Conservation (phyloP, 2,329 filamentous ascomycete species). For the Didymella pinodella region DNA sequence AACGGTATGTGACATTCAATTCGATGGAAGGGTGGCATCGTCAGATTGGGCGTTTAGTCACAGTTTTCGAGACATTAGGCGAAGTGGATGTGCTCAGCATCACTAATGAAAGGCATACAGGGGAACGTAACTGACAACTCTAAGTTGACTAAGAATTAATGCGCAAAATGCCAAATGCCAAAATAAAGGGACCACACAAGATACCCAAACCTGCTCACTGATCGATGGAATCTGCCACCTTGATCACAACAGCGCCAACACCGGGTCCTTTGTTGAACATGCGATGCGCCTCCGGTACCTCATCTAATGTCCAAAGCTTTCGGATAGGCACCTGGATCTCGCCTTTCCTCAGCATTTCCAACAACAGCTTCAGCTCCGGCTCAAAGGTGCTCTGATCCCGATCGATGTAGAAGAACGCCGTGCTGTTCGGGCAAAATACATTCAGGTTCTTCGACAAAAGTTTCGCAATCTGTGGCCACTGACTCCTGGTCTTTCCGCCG, state of each 20-base stretch:
- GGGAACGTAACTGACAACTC: no score
- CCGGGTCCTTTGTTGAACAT: slow-evolving; percentile 36
- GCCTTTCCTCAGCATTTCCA: slow-evolving; percentile 28
- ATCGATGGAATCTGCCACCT: slow-evolving; percentile 20
- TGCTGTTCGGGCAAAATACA: slow-evolving; percentile 37
- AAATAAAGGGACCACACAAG: no score
- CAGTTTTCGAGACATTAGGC: no score
- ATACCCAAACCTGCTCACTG: neutral
- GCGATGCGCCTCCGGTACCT: slow-evolving; percentile 40
- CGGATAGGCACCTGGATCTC: slow-evolving; percentile 40
- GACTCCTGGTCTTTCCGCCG: slow-evolving; percentile 29
- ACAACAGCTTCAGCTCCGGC: slow-evolving; percentile 34
- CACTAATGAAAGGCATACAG: no score
- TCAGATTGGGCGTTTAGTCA: no score
- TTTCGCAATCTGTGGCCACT: slow-evolving; percentile 31
- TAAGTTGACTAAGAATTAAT: neutral
- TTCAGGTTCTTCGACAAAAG: slow-evolving; percentile 35
- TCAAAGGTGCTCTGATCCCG: slow-evolving; percentile 36
- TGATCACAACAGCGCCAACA: slow-evolving; percentile 39
- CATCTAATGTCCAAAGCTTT: slow-evolving; percentile 37
- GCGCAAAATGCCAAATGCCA: neutral
- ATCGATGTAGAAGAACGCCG: slow-evolving; percentile 40
- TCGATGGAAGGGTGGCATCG: no score
- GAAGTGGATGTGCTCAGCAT: no score
- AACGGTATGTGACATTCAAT: no score